Evolutionary conservation across 2,329 filamentous ascomycete genomes (phyloP).

Genomic region (Cladosporium sp.): DNA sequence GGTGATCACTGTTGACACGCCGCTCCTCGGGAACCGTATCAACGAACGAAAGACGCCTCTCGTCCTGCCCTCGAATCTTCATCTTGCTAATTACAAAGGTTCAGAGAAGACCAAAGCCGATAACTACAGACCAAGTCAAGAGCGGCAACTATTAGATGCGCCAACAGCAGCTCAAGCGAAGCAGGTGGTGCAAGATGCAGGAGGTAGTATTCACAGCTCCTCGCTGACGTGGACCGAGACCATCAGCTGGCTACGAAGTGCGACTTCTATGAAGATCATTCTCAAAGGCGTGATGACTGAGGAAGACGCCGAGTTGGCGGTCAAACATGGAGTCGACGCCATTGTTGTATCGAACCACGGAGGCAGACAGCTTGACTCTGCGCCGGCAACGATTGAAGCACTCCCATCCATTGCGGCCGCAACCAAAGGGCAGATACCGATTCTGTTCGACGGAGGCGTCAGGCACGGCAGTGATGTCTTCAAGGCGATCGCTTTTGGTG

Average conservation of each 20-base stretch:
- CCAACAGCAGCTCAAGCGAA: conserved; percentile 17
- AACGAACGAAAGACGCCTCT: conserved; percentile 24
- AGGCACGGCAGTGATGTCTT: conserved; percentile 50
- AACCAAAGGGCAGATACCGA: conserved; percentile 49
- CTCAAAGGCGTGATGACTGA: conserved; percentile 39
- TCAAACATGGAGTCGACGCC: conserved; percentile 37
- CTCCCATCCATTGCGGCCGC: conserved; percentile 35
- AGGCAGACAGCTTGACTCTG: conserved; percentile 3
- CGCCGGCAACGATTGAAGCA: conserved; percentile 5
- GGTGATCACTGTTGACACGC: conserved; percentile 4
- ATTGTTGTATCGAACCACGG: conserved; percentile 40
- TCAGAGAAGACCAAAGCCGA: conserved; percentile 20
- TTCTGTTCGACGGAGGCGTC: conserved; percentile 56
- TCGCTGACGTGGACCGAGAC: conserved; percentile 40
- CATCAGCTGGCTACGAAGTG: conserved; percentile 43
- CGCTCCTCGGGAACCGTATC: conserved; percentile 26
- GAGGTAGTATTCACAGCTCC: conserved; percentile 5
- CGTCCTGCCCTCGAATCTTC: conserved; percentile 7
- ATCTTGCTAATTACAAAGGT: conserved; percentile 1
- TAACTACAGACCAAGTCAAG: neutral
- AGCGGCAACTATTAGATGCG: conserved; percentile 18
- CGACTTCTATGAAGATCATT: conserved; percentile 44
- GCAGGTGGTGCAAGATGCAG: conserved; percentile 8
- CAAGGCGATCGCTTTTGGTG: conserved; percentile 48
- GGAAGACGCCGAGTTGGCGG: conserved; percentile 40